phyloP scores from a whole-genome alignment of 2,329 filamentous ascomycete genomes.

The Microsporum ferrugineum region DNA sequence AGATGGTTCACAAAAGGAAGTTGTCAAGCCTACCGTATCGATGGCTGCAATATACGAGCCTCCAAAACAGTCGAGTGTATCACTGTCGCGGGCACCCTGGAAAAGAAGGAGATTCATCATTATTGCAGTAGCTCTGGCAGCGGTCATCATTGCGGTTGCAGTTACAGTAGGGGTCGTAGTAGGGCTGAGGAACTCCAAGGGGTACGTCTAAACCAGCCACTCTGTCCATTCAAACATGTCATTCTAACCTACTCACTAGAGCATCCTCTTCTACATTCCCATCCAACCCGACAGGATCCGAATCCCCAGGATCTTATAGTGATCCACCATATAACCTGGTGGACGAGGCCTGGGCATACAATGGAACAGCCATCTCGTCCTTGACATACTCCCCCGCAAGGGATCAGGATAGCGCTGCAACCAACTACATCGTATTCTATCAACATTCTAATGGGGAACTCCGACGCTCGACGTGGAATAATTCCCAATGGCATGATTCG shows the following conservation, averaged over 20 bases:
- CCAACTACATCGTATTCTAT: background rate
- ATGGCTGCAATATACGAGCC: background rate
- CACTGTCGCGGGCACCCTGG: background rate
- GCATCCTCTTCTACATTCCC: background rate
- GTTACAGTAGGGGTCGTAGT: background rate
- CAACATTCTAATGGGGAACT: background rate
- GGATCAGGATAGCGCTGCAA: background rate
- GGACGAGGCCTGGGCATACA: background rate
- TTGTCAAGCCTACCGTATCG: background rate
- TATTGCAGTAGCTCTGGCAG: background rate
- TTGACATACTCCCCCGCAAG: background rate
- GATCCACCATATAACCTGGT: background rate
- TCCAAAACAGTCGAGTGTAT: background rate
- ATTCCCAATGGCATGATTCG: background rate
- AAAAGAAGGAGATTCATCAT: background rate
- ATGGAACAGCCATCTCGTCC: background rate
- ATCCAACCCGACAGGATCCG: background rate
- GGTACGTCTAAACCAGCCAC: background rate
- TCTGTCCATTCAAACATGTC: background rate
- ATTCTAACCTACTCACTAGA: background rate
- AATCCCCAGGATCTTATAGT: background rate
- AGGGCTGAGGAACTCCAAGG: background rate
- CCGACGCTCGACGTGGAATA: background rate
- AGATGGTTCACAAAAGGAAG: background rate
- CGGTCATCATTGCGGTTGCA: background rate